Evolutionary conservation across 2,329 filamentous ascomycete species (phyloP).

Genomic region (Trichoderma sp.): DNA sequence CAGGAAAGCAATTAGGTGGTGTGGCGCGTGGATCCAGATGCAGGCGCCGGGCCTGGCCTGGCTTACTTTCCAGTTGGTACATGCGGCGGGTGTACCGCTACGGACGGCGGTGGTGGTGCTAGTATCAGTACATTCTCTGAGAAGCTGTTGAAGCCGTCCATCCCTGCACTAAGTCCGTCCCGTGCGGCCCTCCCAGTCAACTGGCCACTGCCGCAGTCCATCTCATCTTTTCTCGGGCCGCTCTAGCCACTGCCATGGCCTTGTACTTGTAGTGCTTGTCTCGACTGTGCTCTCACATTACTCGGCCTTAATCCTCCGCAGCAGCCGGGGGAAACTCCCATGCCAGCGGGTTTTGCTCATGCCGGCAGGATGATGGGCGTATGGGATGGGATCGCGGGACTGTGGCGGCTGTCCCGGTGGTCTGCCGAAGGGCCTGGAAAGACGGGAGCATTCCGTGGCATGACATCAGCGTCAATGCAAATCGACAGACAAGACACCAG

Average conservation of each 20-base stretch:
- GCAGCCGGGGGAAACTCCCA: not conserved
- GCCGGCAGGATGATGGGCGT: not conserved
- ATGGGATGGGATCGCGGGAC: not conserved
- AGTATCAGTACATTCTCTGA: too few species aligned
- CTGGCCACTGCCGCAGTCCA: conserved; percentile 12
- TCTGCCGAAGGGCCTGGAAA: not conserved
- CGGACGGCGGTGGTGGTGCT: too few species aligned
- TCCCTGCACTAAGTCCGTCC: not conserved
- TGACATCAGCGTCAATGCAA: not conserved
- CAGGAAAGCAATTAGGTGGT: not conserved
- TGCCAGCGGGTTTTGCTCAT: not conserved
- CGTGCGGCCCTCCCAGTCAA: not conserved
- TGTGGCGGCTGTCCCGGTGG: not conserved
- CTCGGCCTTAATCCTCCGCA: not conserved
- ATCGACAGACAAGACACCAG: too few species aligned
- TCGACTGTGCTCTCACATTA: not conserved
- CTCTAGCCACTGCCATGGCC: not conserved
- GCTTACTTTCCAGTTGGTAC: not conserved
- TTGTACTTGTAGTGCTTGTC: not conserved
- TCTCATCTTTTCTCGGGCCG: conserved; percentile 15
- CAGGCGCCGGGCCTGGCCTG: not conserved
- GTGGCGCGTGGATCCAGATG: conserved; percentile 10
- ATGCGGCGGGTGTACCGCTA: not conserved
- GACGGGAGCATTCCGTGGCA: too few species aligned
- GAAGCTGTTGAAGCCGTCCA: not conserved